These are phyloP conservation scores for Psidium guajava DNA, from an alignment of 345 rosid species.

Conservation along the genomic window DNA sequence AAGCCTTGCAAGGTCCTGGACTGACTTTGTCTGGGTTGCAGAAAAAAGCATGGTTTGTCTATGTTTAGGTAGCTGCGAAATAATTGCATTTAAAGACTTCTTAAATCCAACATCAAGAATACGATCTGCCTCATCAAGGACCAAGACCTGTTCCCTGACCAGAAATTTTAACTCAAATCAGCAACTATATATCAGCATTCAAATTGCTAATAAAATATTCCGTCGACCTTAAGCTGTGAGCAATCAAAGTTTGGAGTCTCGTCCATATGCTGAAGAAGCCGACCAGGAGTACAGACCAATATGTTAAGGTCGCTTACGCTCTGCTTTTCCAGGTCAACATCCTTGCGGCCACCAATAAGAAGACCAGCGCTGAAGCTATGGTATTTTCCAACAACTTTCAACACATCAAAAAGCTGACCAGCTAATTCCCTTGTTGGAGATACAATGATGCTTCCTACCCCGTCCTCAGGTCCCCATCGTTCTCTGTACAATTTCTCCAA, in stretches of 20 bases:
- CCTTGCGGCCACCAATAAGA: slow-evolving; percentile 86
- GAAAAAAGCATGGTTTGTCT: slow-evolving; percentile 93
- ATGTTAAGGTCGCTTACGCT: slow-evolving; percentile 66
- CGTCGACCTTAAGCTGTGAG: slow-evolving; percentile 75
- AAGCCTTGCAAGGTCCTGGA: slow-evolving; percentile 94
- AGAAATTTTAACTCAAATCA: slow-evolving; percentile 26
- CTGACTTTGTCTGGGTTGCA: slow-evolving; percentile 90
- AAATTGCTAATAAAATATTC: background rate
- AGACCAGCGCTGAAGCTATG: slow-evolving; percentile 85
- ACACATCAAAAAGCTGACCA: slow-evolving; percentile 66
- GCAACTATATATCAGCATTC: background rate
- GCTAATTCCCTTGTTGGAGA: slow-evolving; percentile 93
- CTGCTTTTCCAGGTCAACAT: slow-evolving; percentile 71
- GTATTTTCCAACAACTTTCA: slow-evolving; percentile 62
- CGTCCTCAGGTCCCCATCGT: slow-evolving; percentile 82
- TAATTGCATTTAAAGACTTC: slow-evolving; percentile 71
- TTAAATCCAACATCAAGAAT: slow-evolving; percentile 88
- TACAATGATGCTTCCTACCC: slow-evolving; percentile 87
- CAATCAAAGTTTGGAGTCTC: slow-evolving; percentile 95
- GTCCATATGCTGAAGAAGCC: slow-evolving; percentile 96
- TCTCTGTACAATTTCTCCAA: slow-evolving; percentile 75
- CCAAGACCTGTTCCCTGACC: slow-evolving; percentile 63
- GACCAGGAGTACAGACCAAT: slow-evolving; percentile 89
- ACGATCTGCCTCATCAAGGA: slow-evolving; percentile 98
- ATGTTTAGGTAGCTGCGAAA: slow-evolving; percentile 72